These are phyloP conservation scores for Naegleria lovaniensis DNA, from an alignment of 208 protist species.

Conservation along the genomic window DNA sequence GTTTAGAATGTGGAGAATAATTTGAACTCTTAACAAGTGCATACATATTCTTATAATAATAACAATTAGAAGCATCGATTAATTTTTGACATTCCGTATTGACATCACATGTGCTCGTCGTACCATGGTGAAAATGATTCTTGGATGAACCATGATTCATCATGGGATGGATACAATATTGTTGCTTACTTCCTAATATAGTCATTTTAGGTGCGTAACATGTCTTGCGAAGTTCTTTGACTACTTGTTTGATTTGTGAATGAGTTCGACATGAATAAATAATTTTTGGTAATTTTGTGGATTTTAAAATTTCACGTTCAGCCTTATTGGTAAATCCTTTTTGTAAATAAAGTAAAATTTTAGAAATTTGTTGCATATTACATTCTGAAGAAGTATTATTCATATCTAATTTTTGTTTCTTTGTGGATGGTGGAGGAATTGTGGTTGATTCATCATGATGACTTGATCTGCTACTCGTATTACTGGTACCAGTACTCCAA, in stretches of 20 bases:
- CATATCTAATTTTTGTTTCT: not conserved
- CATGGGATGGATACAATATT: constrained; percentile 26
- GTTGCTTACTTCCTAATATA: constrained; percentile 17
- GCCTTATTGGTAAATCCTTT: not conserved
- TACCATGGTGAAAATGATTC: too few relatives aligned
- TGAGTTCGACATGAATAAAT: constrained; percentile 25
- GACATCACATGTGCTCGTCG: too few relatives aligned
- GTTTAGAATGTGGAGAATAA: not conserved
- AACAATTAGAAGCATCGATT: not conserved
- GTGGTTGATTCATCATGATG: not conserved
- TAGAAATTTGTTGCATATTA: not conserved
- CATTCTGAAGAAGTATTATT: not conserved
- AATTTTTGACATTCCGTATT: not conserved
- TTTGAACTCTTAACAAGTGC: not conserved
- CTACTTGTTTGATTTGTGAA: constrained; percentile 32
- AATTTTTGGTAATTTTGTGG: not conserved
- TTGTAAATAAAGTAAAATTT: not conserved
- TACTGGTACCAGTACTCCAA: too few relatives aligned
- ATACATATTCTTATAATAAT: constrained; percentile 30
- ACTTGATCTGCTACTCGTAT: not conserved
- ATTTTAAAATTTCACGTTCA: not conserved
- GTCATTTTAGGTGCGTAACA: constrained; percentile 19
- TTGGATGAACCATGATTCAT: not conserved
- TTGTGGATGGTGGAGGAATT: not conserved
- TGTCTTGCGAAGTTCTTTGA: constrained; percentile 28